Percentiles rank a stretch among this genome's conserved stretches.
Conservation (phyloP, 78 protist species). For the Acrasis kona region DNA sequence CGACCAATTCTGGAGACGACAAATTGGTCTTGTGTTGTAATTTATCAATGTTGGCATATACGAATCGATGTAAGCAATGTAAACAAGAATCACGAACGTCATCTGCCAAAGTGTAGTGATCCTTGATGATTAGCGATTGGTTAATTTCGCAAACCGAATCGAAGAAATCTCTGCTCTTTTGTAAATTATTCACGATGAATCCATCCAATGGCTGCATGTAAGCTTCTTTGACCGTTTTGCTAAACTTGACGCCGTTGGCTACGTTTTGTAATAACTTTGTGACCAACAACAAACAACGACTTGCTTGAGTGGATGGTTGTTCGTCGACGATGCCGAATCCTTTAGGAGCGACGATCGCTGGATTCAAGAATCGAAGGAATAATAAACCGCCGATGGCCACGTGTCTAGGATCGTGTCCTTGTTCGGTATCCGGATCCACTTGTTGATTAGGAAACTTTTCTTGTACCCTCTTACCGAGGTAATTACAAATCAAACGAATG, state of each 20-base stretch:
- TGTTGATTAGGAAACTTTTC: background rate
- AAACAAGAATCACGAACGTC: background rate
- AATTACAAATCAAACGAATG: background rate
- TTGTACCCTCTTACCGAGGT: background rate
- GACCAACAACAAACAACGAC: background rate
- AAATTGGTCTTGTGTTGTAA: background rate
- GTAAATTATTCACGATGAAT: background rate
- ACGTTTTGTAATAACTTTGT: background rate
- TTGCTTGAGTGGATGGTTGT: background rate
- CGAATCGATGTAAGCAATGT: background rate
- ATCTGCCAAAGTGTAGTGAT: background rate
- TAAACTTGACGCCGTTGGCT: background rate
- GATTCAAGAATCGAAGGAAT: constrained; percentile 16
- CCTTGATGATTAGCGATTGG: background rate
- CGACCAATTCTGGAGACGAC: background rate
- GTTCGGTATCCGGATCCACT: background rate
- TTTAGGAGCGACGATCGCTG: constrained; percentile 9
- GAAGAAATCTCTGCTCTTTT: background rate
- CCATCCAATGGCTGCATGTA: background rate
- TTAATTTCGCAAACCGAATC: background rate
- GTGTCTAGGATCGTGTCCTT: background rate
- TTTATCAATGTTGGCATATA: background rate
- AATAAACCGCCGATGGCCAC: constrained; percentile 5
- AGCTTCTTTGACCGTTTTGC: background rate
- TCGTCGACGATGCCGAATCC: background rate